Conservation (phyloP, 2,329 filamentous ascomycete species). For the Didymella segeticola region DNA sequence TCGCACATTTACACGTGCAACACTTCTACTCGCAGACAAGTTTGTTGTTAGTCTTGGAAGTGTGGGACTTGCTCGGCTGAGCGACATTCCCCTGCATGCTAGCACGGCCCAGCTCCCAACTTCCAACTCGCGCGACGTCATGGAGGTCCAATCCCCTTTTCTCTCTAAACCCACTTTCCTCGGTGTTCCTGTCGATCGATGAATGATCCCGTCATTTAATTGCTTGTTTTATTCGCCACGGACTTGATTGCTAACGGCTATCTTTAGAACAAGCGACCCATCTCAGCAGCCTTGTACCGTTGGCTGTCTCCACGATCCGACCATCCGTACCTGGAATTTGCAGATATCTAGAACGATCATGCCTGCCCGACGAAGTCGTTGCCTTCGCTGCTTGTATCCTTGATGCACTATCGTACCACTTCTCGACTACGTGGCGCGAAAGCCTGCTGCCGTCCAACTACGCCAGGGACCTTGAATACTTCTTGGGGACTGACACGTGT, state of each 20-base stretch:
- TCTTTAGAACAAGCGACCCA: conserved; percentile 44
- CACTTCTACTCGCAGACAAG: conserved; percentile 21
- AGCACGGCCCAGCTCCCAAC: conserved; percentile 13
- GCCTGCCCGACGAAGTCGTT: conserved; percentile 44
- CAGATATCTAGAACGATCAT: conserved; percentile 40
- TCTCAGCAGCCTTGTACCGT: conserved; percentile 47
- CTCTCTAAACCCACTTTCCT: conserved; percentile 16
- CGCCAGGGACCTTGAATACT: conserved; percentile 20
- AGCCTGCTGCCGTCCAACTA: conserved; percentile 27
- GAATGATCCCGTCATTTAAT: conserved; percentile 15
- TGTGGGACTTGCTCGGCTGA: conserved; percentile 20
- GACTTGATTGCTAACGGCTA: conserved; percentile 28
- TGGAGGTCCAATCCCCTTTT: conserved; percentile 17
- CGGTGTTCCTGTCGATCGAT: conserved; percentile 32
- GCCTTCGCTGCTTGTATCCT: conserved; percentile 50
- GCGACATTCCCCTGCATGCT: conserved; percentile 27
- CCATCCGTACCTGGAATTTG: conserved; percentile 36
- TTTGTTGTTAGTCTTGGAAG: conserved; percentile 24
- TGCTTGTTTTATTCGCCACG: conserved; percentile 17
- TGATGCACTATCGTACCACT: conserved; percentile 43
- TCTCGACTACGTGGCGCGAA: conserved; percentile 41
- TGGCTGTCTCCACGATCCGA: conserved; percentile 38
- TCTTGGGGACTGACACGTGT: conserved; percentile 24
- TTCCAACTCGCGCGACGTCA: conserved; percentile 20
- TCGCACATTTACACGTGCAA: conserved; percentile 23